Conservation (phyloP, 2,329 filamentous ascomycete species). For the Neodidymelliopsis sp. region DNA sequence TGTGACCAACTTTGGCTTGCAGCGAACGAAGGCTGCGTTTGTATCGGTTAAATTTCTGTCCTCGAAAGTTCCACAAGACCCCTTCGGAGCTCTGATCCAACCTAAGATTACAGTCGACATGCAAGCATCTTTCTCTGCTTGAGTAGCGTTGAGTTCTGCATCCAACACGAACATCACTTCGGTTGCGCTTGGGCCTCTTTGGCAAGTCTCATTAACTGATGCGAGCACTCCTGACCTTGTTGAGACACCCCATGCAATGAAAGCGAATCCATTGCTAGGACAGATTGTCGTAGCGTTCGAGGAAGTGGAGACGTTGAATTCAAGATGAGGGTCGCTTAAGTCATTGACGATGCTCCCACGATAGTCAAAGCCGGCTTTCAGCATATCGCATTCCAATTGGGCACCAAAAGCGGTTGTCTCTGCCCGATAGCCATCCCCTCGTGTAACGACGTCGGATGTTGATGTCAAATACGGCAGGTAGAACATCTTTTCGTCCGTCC, state of each 20-base stretch:
- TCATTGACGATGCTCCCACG: not conserved
- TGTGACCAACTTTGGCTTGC: constrained; percentile 43
- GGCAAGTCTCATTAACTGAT: not conserved
- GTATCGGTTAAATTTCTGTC: not conserved
- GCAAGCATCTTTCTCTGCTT: constrained; percentile 29
- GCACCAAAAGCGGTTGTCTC: constrained; percentile 47
- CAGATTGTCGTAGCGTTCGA: not conserved
- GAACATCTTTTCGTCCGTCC: constrained; percentile 56
- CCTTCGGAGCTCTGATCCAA: constrained; percentile 35
- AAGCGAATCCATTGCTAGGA: not conserved
- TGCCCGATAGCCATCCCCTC: constrained; percentile 22
- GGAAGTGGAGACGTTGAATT: constrained; percentile 2
- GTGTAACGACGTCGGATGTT: not conserved
- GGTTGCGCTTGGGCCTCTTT: constrained; percentile 17
- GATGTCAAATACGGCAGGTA: constrained; percentile 56
- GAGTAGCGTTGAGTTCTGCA: constrained; percentile 22
- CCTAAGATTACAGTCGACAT: constrained; percentile 30
- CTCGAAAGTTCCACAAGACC: constrained; percentile 16
- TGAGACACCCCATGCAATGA: too few species aligned
- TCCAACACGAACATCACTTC: constrained; percentile 24
- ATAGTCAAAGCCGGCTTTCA: constrained; percentile 24
- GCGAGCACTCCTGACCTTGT: too few species aligned
- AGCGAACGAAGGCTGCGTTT: constrained; percentile 45
- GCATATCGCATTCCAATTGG: constrained; percentile 41
- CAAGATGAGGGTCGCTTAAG: not conserved